Evolutionary conservation across 345 rosid genomes (phyloP), one percentile per base, ranked within the genome.

Genomic region (Camelina laxa): DNA sequence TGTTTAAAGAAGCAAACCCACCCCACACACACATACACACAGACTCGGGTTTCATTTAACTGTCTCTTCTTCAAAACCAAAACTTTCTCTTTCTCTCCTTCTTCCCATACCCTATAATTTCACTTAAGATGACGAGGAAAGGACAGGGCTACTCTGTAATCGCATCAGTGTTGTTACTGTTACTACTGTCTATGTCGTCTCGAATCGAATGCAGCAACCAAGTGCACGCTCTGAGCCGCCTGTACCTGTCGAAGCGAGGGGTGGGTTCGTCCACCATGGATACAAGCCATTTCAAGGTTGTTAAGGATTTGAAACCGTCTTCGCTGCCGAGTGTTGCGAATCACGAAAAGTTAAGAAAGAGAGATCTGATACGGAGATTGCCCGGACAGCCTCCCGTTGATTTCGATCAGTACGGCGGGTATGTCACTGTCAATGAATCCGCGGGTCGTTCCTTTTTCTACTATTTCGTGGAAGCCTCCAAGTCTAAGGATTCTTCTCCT

Each of bases 361-460:
- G 60, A 5, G 96, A 89, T 45, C 80, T 77, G 33, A 90, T 89
- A 22, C 16, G 9, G 21, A 85, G 65, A 22, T 55, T 92, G 72
- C 95, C 97, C 0, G 89, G 95, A 22, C 90, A 89, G n/a, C 90
- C 96, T 2, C 57, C 11, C 4, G 86, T 86, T 6, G 51, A 61
- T 17, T 89, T 89, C 27, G 33, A 80, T 4, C 97, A 92, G 48
- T 87, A 81, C 47, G 88, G 90, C 1, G 95, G 97, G 0, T 89
- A 89, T 66, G 82, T 92, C 11, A 92, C 87, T 0, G 91, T 85
- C 5, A 77, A 90, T 61, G 48, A 82, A 60, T 70, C 82, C 4
- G 86, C 90, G 0, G 96, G 93, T 0, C 80, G 93, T 33, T 90
- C 88, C 10, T 54, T 86, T 31, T 92, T 79, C 69, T 89, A 92